Conservation (phyloP, 225 moss, liverwort and hornwort genomes). For the Straminergon stramineum region DNA sequence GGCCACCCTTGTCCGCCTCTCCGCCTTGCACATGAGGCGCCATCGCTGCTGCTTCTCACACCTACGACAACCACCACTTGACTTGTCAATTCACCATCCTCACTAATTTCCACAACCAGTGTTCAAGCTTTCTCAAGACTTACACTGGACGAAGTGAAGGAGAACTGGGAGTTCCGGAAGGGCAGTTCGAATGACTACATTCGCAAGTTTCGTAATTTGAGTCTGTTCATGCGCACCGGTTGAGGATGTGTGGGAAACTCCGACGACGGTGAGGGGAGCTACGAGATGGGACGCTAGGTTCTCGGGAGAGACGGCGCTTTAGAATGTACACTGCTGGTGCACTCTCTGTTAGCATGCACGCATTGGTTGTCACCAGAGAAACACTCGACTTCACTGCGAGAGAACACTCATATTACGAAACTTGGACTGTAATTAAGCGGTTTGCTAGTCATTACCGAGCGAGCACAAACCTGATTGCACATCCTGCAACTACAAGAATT, state of each 20-base stretch:
- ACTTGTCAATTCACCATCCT: background rate
- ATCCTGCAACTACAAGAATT: no score
- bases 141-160: no score
- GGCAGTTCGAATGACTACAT: background rate
- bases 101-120: background rate
- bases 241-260: background rate
- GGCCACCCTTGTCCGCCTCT: background rate
- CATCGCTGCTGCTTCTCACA: background rate
- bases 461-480: background rate
- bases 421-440: background rate
- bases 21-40: background rate
- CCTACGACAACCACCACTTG: background rate
- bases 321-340: background rate
- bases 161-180: background rate
- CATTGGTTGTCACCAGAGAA: background rate
- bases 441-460: background rate
- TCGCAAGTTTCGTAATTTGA: no score
- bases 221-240: background rate
- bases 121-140: background rate
- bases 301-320: background rate
- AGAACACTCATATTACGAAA: background rate
- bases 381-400: no score
- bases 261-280: no score
- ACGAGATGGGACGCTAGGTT: background rate
- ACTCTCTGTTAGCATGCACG: background rate